A percentile compares a stretch with the other conserved stretches of the same genome.
Conservation (phyloP, 768 basidiomycete species). For the Trametes coccinea region DNA sequence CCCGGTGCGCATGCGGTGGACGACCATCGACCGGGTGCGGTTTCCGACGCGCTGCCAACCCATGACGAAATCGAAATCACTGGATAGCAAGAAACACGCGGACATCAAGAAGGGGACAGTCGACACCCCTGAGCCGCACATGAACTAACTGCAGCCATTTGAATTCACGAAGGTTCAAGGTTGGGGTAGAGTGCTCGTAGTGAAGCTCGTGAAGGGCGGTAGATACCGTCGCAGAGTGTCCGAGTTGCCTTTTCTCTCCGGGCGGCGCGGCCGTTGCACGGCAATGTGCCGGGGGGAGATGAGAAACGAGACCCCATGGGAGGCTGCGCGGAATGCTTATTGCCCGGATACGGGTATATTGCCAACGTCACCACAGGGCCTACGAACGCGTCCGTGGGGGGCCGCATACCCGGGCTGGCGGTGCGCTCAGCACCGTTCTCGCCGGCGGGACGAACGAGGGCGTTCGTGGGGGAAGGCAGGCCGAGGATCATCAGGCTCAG, state of each 20-base stretch:
- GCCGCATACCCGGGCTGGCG: background rate
- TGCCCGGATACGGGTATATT: conserved; percentile 12
- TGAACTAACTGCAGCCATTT: background rate
- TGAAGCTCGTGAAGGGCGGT: background rate
- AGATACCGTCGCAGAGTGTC: conserved; percentile 6
- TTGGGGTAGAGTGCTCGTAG: background rate
- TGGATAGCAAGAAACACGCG: conserved; percentile 3
- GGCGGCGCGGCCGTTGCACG: conserved; percentile 11
- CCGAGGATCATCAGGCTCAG: conserved; percentile 5
- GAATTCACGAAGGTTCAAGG: conserved; percentile 16
- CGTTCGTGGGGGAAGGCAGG: background rate
- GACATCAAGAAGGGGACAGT: conserved; percentile 12
- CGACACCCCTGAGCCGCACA: background rate
- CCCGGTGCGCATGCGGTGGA: background rate
- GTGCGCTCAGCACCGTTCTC: background rate
- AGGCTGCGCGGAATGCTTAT: conserved; percentile 7
- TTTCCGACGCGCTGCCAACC: background rate
- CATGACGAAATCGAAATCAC: background rate
- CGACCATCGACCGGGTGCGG: conserved; percentile 9
- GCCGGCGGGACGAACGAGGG: background rate
- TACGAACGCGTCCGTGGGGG: background rate
- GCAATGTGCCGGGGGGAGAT: background rate
- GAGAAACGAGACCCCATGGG: background rate
- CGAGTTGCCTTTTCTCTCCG: background rate
- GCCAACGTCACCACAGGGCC: background rate